Evolutionary conservation across 2,329 filamentous ascomycete genomes (phyloP).

Genomic region (Metarhizium anisopliae): DNA sequence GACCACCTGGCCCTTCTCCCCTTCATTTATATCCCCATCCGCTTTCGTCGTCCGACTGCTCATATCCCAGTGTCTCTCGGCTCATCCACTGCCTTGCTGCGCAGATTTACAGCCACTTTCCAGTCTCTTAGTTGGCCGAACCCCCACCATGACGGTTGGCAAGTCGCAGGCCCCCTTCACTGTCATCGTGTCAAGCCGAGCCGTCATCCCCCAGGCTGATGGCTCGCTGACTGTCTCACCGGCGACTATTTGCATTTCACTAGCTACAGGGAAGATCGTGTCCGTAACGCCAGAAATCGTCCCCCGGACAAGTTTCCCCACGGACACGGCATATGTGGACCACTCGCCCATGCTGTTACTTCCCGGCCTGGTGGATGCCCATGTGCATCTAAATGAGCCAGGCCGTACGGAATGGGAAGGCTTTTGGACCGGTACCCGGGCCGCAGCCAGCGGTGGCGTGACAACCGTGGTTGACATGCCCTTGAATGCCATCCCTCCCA

Average conservation of each 20-base stretch:
- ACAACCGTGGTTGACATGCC: slow-evolving; percentile 98
- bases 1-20: background rate
- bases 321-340: slow-evolving; percentile 66
- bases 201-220: slow-evolving; percentile 65
- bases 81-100: background rate
- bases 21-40: background rate
- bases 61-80: background rate
- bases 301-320: slow-evolving; percentile 65
- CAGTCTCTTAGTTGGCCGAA: slow-evolving; percentile 5
- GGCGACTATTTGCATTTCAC: slow-evolving; percentile 75
- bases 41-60: background rate
- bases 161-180: slow-evolving; percentile 37
- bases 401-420: slow-evolving; percentile 98
- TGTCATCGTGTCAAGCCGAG: slow-evolving; percentile 76
- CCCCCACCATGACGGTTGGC: slow-evolving; percentile 20
- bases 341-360: slow-evolving; percentile 78
- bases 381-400: slow-evolving; percentile 96
- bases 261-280: slow-evolving; percentile 73
- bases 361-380: slow-evolving; percentile 89
- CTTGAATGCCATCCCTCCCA: slow-evolving; percentile 91
- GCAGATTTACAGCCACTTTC: background rate
- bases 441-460: slow-evolving; percentile 89
- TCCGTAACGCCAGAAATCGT: slow-evolving; percentile 65
- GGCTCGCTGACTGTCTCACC: slow-evolving; percentile 58
- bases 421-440: slow-evolving; percentile 88